phyloP scores from a whole-genome alignment of 345 rosid genomes.

The Geranium rotundifolium region DNA sequence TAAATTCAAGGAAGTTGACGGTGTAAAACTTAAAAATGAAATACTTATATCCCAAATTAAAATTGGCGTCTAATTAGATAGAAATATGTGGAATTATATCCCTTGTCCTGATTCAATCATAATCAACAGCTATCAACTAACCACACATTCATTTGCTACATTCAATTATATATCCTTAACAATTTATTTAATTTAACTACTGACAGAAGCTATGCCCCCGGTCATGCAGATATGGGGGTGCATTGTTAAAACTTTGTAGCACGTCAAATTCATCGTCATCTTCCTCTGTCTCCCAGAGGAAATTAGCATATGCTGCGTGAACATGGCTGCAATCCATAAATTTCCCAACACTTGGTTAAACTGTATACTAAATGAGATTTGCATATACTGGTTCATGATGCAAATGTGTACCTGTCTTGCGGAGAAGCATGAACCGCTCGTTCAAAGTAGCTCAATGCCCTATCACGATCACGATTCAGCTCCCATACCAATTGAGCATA shows the following conservation, averaged over 20 bases:
- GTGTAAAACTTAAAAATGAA: no score
- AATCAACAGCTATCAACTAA: no score
- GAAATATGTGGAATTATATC: no score
- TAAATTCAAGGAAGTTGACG: no score
- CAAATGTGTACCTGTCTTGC: conserved; percentile 23
- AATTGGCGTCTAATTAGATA: no score
- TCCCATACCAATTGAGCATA: conserved; percentile 43
- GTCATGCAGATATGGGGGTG: neutral
- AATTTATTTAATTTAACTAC: conserved; percentile 4
- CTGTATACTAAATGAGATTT: no score
- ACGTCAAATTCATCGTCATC: conserved; percentile 9
- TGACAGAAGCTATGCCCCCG: neutral
- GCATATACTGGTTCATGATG: neutral
- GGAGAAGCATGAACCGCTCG: conserved; percentile 44
- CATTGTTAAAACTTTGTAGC: neutral
- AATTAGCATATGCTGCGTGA: conserved; percentile 52
- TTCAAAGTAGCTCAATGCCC: conserved; percentile 36
- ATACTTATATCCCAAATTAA: no score
- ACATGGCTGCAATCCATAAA: conserved; percentile 28
- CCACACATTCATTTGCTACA: no score
- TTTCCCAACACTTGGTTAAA: neutral
- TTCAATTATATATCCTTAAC: no score
- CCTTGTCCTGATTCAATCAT: no score
- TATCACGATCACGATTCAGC: conserved; percentile 27
- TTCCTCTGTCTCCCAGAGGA: conserved; percentile 49